Base-by-base conservation (phyloP, 2,329 filamentous ascomycete genomes). In the Fonsecaea nubica region DNA sequence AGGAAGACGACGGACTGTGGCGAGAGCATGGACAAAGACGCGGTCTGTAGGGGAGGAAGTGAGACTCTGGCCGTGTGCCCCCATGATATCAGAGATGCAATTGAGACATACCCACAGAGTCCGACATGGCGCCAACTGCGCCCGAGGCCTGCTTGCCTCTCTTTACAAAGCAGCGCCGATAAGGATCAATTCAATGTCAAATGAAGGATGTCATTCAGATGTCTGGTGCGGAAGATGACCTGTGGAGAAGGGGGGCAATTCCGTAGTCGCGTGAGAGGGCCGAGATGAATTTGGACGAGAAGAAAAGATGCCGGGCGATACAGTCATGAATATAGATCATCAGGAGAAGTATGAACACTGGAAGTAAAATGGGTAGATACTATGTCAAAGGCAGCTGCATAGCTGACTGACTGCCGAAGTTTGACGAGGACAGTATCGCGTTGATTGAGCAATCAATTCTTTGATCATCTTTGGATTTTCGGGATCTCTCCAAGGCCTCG, bases 21-120 rank as follows among this genome's bases (percentile, higher is more conserved):
- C 97, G 80, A 99, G 90, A 72, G 95, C 95, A 87, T 99, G 94
- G 78, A 96, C 94, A 80, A 99, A 99, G 77, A 99, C 95, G 80
- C 95, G 91, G 83, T 99, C 95, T 98, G 70, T 36, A 25, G n/a
- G 18, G 25, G 33, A 30, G 18, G 25, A 32, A 33, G 59, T 60
- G 36, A 58, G 64, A 62, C 50, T 45, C 48, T 21, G 38, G 18
- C 12, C 15, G 10, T n/a, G 15, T 21, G 21, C 9, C 45, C 10
- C 21, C 35, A 25, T 30, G 45, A 21, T 35, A 15, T 10, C n/a
- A 32, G n/a, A 33, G 58, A 53, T 40, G 56, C 48, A 52, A n/a
- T 36, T 21, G n/a, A 54, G 35, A 59, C 79, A 69, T 75, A 81
- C 80, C 80, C 71, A 82, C 78, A 71, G 80, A 82, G 75, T 82